phyloP scores from a whole-genome alignment of 2,329 filamentous ascomycete species.

The Colletotrichum chrysophilum region DNA sequence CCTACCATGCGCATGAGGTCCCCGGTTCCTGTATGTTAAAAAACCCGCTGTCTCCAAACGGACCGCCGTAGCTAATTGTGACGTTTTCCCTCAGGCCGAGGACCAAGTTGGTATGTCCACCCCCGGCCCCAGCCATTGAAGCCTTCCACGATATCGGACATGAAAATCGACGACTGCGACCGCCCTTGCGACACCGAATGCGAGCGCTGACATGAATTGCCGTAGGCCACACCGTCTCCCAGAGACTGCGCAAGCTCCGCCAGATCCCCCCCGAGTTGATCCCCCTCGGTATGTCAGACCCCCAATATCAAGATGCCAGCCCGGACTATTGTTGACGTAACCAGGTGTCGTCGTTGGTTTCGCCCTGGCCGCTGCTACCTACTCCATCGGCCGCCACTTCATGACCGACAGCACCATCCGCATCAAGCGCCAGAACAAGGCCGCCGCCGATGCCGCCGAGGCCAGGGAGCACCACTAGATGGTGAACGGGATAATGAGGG shows the following conservation, averaged over 20 bases:
- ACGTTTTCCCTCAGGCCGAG: constrained; percentile 58
- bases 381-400: constrained; percentile 85
- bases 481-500: constrained; percentile 4
- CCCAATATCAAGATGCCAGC: constrained; percentile 12
- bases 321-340: not conserved
- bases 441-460: constrained; percentile 37
- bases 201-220: not conserved
- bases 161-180: not conserved
- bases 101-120: constrained; percentile 68
- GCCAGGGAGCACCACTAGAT: constrained; percentile 40
- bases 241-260: constrained; percentile 89
- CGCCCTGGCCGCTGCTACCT: constrained; percentile 79
- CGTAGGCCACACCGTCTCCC: constrained; percentile 93
- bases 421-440: constrained; percentile 71
- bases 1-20: constrained; percentile 70
- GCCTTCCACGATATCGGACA: not conserved
- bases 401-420: constrained; percentile 90
- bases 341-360: constrained; percentile 86
- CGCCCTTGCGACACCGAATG: not conserved
- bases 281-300: constrained; percentile 77
- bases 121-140: constrained; percentile 22
- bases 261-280: constrained; percentile 92
- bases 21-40: constrained; percentile 72
- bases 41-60: constrained; percentile 5
- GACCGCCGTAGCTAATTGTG: constrained; percentile 34